Evolutionary conservation across 768 basidiomycete species (phyloP), one percentile per base, ranked within the genome.

Genomic region (Leccinum broughii): DNA sequence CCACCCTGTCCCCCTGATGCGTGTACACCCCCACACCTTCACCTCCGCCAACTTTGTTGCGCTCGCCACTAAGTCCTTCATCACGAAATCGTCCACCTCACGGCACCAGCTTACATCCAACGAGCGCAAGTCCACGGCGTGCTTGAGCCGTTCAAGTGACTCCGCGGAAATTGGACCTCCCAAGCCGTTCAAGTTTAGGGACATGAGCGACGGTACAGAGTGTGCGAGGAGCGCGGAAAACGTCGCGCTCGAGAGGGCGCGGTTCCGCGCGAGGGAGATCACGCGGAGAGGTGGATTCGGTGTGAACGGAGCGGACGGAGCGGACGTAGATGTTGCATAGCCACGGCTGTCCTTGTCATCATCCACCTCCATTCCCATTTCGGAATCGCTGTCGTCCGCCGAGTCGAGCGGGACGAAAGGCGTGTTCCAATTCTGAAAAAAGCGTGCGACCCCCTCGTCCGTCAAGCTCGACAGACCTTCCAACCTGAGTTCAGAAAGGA

Each of bases 61-160:
- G 1, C 68, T 74, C 13, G 82, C 77, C 48, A 94, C 67, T 64
- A 94, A 75, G 14, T 77, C 82, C 72, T 91, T 88, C 62, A 98
- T 75, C 3, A 89, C 80, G 68, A 90, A 95, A 73, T 98, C 90
- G 60, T 95, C 89, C 44, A 91, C 80, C 22, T 83, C 81, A 52
- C 95, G 77, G 66, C 94, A 94, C 84, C 90, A 98, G 1, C 95
- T 89, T 3, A 95, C 74, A 68, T 98, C 91, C 44, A 98, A 62
- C 68, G 77, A 80, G 65, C 70, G 75, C 69, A 96, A 62, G 37
- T 80, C 75, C 3, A 64, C 68, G 15, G 73, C 78, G 10, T 39
- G 72, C 76, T 70, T 68, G 48, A 73, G 70, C 24, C 75, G 68
- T 13, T 65, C 75, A 30, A 90, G 70, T 2, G 77, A 72, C 13